A percentile compares a stretch with the other conserved stretches of the same genome.
Conservation (phyloP, 2,329 filamentous ascomycete species). For the Beauveria pseudobassiana region DNA sequence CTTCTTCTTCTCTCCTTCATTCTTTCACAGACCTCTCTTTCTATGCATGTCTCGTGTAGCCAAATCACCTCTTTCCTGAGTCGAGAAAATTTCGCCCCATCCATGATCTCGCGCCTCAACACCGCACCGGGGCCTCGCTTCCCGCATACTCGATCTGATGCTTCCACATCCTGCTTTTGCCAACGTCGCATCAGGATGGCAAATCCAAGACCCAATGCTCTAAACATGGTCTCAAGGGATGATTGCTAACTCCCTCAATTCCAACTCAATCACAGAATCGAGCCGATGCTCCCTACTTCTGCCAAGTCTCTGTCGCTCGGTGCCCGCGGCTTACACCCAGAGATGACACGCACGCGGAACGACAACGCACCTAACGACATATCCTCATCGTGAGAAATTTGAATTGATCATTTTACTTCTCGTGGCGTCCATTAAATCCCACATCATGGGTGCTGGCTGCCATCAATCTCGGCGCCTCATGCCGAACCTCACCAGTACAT, state of each 20-base stretch:
- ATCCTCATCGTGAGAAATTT: not conserved
- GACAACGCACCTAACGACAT: not conserved
- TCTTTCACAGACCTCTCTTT: not conserved
- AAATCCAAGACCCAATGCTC: not conserved
- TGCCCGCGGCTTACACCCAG: not conserved
- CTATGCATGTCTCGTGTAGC: constrained; percentile 6
- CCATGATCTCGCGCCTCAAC: not conserved
- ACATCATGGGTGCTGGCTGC: not conserved
- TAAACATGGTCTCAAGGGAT: not conserved
- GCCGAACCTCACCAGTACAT: no score
- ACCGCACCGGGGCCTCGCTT: not conserved
- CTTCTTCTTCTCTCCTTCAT: not conserved
- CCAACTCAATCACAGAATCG: not conserved
- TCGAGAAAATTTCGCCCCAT: not conserved
- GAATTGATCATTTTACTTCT: not conserved
- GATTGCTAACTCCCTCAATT: not conserved
- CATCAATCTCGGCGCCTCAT: not conserved
- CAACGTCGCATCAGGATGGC: not conserved
- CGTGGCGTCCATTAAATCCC: not conserved
- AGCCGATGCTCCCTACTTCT: not conserved
- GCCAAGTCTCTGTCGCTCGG: not conserved
- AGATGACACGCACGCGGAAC: not conserved
- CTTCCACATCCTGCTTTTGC: not conserved
- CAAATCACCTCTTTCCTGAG: not conserved
- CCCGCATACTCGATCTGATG: not conserved